Percentiles rank a stretch among this genome's conserved stretches.
Conservation (phyloP, 208 protist species). For the Trypanosoma platydactyli region DNA sequence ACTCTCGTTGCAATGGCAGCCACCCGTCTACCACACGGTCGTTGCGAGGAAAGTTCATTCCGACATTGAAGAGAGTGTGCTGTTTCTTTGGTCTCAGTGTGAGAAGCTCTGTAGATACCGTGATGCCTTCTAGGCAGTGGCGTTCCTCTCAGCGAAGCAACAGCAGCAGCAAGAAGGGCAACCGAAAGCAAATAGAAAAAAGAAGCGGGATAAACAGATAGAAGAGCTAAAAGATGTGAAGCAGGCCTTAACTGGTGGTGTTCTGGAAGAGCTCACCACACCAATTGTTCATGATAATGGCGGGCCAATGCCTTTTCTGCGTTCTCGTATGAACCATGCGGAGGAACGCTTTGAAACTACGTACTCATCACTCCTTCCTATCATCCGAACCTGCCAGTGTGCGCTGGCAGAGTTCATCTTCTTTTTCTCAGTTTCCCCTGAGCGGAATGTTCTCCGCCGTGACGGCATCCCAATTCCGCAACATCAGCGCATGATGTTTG, state of each 20-base stretch:
- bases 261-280: neutral
- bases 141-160: slow-evolving; percentile 18
- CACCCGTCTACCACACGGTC: slow-evolving; percentile 49
- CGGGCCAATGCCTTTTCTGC: neutral
- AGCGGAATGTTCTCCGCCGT: slow-evolving; percentile 46
- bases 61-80: slow-evolving; percentile 35
- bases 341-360: neutral
- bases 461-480: slow-evolving; percentile 55
- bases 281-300: slow-evolving; percentile 8
- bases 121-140: slow-evolving; percentile 58
- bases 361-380: slow-evolving; percentile 36
- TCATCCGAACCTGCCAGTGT: slow-evolving; percentile 50
- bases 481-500: slow-evolving; percentile 73
- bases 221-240: neutral
- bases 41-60: slow-evolving; percentile 29
- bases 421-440: slow-evolving; percentile 58
- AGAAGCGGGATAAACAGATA: slow-evolving; percentile 5
- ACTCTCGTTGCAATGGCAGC: slow-evolving; percentile 59
- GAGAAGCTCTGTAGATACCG: slow-evolving; percentile 46
- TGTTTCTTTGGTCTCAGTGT: slow-evolving; percentile 53
- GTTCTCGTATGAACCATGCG: neutral
- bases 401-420: slow-evolving; percentile 53
- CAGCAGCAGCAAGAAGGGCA: slow-evolving; percentile 12
- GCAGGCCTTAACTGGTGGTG: neutral
- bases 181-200: neutral